These are phyloP conservation scores for Rutstroemia sp. DNA, from an alignment of 2,329 filamentous ascomycete genomes.

Conservation along the genomic window DNA sequence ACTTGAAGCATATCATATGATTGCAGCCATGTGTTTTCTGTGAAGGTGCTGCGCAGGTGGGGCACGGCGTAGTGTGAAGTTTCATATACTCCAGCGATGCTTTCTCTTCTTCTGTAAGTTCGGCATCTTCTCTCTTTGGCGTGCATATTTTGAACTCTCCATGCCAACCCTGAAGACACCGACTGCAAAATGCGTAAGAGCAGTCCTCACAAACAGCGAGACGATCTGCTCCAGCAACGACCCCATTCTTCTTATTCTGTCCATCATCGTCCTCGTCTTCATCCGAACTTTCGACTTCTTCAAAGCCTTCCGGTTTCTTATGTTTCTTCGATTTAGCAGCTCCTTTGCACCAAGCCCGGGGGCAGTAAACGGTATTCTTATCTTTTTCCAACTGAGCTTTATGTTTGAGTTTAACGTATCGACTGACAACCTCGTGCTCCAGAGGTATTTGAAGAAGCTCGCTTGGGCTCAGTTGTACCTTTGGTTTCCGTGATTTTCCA, in stretches of 20 bases:
- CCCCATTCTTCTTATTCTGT: slow-evolving; percentile 15
- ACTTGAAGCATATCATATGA: slow-evolving; percentile 91
- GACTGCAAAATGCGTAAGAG: slow-evolving; percentile 75
- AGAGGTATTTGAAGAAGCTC: slow-evolving; percentile 76
- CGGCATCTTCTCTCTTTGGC: slow-evolving; percentile 56
- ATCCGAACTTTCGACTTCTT: slow-evolving; percentile 51
- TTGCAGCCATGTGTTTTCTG: slow-evolving; percentile 95
- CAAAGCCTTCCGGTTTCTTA: slow-evolving; percentile 60
- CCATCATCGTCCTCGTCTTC: slow-evolving; percentile 37
- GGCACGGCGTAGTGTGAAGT: slow-evolving; percentile 77
- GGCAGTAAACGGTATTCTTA: slow-evolving; percentile 87
- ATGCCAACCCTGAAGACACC: slow-evolving; percentile 76
- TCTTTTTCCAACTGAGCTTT: slow-evolving; percentile 90
- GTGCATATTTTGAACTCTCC: slow-evolving; percentile 70
- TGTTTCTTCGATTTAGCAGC: slow-evolving; percentile 71
- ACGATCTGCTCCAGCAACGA: slow-evolving; percentile 45
- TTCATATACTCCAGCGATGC: slow-evolving; percentile 79
- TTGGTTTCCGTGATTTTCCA: slow-evolving; percentile 50
- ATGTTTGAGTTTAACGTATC: slow-evolving; percentile 84
- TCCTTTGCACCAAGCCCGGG: slow-evolving; percentile 85
- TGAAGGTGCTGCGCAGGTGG: slow-evolving; percentile 74
- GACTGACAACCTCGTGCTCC: slow-evolving; percentile 63
- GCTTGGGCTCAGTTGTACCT: slow-evolving; percentile 67
- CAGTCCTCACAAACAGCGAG: slow-evolving; percentile 86
- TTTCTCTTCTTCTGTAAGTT: slow-evolving; percentile 77